phyloP scores from a whole-genome alignment of 2,329 filamentous ascomycete genomes.

The Tolypocladium tundrense region DNA sequence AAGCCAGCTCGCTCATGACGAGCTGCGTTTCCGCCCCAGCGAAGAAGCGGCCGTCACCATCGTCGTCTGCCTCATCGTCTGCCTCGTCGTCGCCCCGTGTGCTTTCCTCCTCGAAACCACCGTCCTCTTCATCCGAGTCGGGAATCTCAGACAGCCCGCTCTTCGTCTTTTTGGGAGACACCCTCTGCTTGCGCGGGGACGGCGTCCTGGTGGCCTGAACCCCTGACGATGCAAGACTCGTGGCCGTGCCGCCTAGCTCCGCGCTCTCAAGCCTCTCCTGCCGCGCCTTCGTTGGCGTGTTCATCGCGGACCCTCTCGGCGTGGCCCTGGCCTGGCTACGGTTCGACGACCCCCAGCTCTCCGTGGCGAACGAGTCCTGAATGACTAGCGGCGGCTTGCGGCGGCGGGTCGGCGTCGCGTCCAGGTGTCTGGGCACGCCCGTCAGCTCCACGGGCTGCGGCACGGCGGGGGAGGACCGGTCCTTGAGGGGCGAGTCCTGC shows the following conservation, averaged over 20 bases:
- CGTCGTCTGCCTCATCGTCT: constrained; percentile 5
- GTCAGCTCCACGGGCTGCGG: constrained; percentile 11
- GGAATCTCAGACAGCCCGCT: constrained; percentile 28
- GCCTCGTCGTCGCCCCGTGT: constrained; percentile 10
- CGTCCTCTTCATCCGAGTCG: constrained; percentile 37
- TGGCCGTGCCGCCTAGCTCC: neutral
- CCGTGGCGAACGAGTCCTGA: constrained; percentile 33
- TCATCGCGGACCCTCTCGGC: neutral
- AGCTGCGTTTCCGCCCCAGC: constrained; percentile 24
- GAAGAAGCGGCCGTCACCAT: constrained; percentile 11
- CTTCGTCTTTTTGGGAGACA: neutral
- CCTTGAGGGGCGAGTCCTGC: constrained; percentile 27
- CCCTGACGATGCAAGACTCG: neutral
- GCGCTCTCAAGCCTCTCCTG: neutral
- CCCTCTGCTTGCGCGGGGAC: constrained; percentile 2
- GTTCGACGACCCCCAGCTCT: constrained; percentile 17
- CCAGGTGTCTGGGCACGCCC: constrained; percentile 9
- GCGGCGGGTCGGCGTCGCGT: constrained; percentile 8
- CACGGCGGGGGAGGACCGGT: constrained; percentile 18
- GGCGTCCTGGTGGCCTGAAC: constrained; percentile 7
- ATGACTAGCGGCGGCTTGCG: constrained; percentile 24
- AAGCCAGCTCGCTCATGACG: constrained; percentile 21
- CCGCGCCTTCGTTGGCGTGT: constrained; percentile 11
- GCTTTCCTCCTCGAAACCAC: constrained; percentile 8
- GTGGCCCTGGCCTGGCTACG: constrained; percentile 11